phyloP scores from a whole-genome alignment of 1,284 basidiomycete genomes.

The Tilletia setariae region DNA sequence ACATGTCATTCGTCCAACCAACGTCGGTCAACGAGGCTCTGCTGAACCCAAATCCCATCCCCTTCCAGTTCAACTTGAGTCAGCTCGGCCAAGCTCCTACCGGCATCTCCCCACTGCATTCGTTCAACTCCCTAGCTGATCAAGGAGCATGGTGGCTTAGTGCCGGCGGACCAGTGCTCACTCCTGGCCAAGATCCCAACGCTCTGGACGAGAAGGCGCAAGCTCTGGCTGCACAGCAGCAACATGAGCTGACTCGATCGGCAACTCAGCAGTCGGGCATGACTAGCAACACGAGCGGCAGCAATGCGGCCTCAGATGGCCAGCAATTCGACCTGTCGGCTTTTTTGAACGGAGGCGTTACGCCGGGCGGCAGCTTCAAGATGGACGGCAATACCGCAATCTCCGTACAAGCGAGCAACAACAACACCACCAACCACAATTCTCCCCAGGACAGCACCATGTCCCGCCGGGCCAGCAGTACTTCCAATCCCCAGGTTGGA shows the following conservation, averaged over 20 bases:
- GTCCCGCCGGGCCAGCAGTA: background rate
- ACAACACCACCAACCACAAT: background rate
- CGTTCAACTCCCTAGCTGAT: conserved; percentile 19
- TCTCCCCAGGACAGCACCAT: background rate
- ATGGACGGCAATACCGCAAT: conserved; percentile 16
- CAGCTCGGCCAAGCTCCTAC: conserved; percentile 29
- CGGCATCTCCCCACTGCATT: conserved; percentile 5
- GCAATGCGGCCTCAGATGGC: conserved; percentile 20
- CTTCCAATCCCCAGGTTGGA: background rate
- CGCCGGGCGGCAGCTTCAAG: conserved; percentile 31
- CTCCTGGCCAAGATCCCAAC: conserved; percentile 32
- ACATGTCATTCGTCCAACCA: conserved; percentile 7
- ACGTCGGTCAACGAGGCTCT: conserved; percentile 47
- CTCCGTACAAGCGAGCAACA: conserved; percentile 3
- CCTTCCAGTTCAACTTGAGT: conserved; percentile 47
- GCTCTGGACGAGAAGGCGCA: conserved; percentile 46
- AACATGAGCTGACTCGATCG: conserved; percentile 20
- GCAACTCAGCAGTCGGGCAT: background rate
- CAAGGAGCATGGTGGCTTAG: conserved; percentile 44
- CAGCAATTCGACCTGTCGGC: conserved; percentile 40
- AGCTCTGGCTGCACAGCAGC: conserved; percentile 33
- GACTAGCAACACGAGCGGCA: background rate
- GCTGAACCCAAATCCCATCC: conserved; percentile 49
- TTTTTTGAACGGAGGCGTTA: conserved; percentile 43
- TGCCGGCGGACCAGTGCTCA: conserved; percentile 33